phyloP scores from a whole-genome alignment of 2,329 filamentous ascomycete genomes.

The Apiospora phragmitis region DNA sequence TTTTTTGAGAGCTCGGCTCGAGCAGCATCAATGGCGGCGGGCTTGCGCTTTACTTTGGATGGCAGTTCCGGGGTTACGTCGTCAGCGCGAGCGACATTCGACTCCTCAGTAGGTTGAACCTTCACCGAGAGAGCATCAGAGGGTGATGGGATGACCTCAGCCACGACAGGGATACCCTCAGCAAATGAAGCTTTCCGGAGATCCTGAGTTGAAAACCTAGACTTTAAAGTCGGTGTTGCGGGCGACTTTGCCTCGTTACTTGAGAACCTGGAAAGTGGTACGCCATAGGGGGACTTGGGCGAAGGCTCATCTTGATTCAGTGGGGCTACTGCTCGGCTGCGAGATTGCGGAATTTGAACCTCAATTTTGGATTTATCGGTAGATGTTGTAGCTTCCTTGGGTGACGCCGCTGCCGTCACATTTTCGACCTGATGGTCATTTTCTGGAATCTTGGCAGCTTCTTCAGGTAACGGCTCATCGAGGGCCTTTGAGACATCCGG shows the following conservation, averaged over 20 bases:
- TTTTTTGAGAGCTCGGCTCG: conserved; percentile 46
- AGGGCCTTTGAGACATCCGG: conserved; percentile 20
- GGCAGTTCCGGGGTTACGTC: not conserved
- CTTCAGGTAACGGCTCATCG: conserved; percentile 18
- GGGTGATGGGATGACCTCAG: conserved; percentile 11
- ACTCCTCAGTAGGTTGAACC: conserved; percentile 3
- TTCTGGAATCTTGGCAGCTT: conserved; percentile 26
- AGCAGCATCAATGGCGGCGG: conserved; percentile 52
- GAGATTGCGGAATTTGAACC: conserved; percentile 12
- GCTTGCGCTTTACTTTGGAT: conserved; percentile 28
- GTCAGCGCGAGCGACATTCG: not conserved
- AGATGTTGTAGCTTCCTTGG: not conserved
- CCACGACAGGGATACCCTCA: conserved; percentile 16
- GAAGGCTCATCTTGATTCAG: conserved; percentile 18
- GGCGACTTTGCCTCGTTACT: conserved; percentile 26
- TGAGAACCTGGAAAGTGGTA: conserved; percentile 29
- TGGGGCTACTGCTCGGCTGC: conserved; percentile 9
- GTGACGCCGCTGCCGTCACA: conserved; percentile 19
- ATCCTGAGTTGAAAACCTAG: conserved; percentile 46
- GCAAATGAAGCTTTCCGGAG: conserved; percentile 24
- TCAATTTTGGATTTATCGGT: conserved; percentile 3
- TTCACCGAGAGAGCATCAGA: conserved; percentile 9
- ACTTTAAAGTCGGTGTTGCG: conserved; percentile 37
- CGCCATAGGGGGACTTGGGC: conserved; percentile 23
- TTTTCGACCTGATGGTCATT: conserved; percentile 12